These are phyloP conservation scores for Botrytis sinoallii DNA, from an alignment of 2,329 filamentous ascomycete genomes.

Conservation along the genomic window DNA sequence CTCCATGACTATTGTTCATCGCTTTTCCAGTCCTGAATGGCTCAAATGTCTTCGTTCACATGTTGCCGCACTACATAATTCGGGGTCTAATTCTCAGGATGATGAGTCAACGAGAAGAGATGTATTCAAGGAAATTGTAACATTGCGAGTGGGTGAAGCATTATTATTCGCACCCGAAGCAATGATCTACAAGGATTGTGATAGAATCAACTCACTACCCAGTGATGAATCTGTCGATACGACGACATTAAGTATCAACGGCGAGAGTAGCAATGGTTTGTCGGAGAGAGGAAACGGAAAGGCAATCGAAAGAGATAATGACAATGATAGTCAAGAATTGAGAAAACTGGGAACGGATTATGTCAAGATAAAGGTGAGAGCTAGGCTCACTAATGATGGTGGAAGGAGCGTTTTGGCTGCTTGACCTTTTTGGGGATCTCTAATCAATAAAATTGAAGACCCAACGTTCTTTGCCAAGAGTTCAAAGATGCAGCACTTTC, in stretches of 20 bases:
- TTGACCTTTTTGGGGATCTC: not conserved
- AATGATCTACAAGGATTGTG: constrained; percentile 34
- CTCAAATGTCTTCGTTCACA: constrained; percentile 40
- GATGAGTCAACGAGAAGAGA: constrained; percentile 23
- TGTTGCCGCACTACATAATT: constrained; percentile 45
- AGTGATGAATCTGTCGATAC: not conserved
- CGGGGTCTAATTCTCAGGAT: constrained; percentile 26
- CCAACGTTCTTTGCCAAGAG: not conserved
- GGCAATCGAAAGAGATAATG: not conserved
- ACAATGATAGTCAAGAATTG: not conserved
- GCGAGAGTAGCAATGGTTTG: too few species aligned
- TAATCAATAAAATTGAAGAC: not conserved
- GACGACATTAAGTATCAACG: not conserved
- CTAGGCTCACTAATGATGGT: constrained; percentile 4
- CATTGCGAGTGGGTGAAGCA: constrained; percentile 47
- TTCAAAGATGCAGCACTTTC: not conserved
- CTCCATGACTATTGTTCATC: constrained; percentile 68
- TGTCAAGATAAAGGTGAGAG: not conserved
- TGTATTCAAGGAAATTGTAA: constrained; percentile 42
- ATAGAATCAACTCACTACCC: not conserved
- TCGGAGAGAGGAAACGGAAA: too few species aligned
- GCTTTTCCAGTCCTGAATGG: constrained; percentile 68
- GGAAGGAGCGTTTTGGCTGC: constrained; percentile 7
- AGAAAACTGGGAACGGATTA: constrained; percentile 1
- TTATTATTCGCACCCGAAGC: constrained; percentile 49